A percentile compares a stretch with the other conserved stretches of the same genome.
These are phyloP conservation scores for Chrysophaeum taylorii DNA, from an alignment of 352 stramenopile species.

Conservation along the genomic window DNA sequence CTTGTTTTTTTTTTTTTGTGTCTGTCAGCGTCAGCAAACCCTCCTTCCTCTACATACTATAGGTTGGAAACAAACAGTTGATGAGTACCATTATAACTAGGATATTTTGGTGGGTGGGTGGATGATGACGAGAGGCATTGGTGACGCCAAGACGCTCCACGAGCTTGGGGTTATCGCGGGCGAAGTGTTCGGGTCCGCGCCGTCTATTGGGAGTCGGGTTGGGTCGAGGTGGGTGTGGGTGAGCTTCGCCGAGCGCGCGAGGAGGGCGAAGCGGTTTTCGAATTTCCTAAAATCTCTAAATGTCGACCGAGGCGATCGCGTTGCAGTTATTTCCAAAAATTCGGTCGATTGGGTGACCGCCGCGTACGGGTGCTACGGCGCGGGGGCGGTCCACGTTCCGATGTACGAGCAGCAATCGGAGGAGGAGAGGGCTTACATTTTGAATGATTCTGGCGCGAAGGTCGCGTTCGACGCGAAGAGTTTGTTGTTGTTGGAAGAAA, in stretches of 20 bases:
- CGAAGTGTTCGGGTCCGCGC: background rate
- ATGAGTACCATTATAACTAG: no score
- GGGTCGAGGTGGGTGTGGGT: no score
- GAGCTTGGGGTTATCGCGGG: background rate
- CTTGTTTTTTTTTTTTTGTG: no score
- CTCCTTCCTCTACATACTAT: no score
- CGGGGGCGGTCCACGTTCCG: conserved; percentile 47
- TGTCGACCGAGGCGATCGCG: conserved; percentile 40
- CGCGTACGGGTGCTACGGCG: conserved; percentile 40
- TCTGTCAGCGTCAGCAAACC: no score
- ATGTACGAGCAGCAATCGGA: conserved; percentile 62
- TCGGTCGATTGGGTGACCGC: conserved; percentile 49
- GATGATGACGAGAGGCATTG: no score
- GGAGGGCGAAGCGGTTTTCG: background rate
- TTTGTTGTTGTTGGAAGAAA: no score
- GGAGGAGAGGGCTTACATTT: conserved; percentile 62
- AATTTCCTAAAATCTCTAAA: conserved; percentile 21
- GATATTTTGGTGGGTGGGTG: no score
- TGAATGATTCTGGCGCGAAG: conserved; percentile 52
- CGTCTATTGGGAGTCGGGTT: no score
- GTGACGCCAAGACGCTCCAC: conserved; percentile 15
- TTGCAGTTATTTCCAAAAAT: conserved; percentile 61
- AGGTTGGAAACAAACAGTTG: no score
- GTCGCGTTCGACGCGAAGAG: conserved; percentile 48
- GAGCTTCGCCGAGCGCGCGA: conserved; percentile 3